phyloP scores from a whole-genome alignment of 1,139 yeast genomes.

The Candida tropicalis region DNA sequence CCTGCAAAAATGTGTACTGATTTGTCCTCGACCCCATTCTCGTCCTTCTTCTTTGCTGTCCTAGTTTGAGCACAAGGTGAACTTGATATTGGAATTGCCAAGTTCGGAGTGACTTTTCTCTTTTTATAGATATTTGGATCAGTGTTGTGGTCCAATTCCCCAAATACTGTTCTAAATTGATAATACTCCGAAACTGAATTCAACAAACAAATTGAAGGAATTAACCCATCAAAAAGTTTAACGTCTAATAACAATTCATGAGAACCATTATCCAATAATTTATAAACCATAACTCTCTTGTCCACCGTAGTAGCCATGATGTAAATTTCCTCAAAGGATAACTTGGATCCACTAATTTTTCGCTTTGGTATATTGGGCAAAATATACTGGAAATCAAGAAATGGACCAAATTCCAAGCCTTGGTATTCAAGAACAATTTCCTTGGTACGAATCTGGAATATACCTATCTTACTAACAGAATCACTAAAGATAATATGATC shows the following conservation, averaged over 20 bases:
- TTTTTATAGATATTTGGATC: conserved; percentile 6
- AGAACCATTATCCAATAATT: conserved; percentile 25
- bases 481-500: conserved; percentile 31
- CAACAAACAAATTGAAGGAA: conserved; percentile 16
- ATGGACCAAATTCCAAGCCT: conserved; percentile 32
- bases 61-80: too few relatives aligned
- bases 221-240: conserved; percentile 15
- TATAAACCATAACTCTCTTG: conserved; percentile 26
- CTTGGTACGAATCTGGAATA: conserved; percentile 25
- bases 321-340: conserved; percentile 24
- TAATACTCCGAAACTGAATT: not conserved
- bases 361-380: conserved; percentile 10
- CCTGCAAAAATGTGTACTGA: too few relatives aligned
- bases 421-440: conserved; percentile 24
- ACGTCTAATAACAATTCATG: conserved; percentile 17
- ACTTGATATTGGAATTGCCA: conserved; percentile 2
- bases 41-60: too few relatives aligned
- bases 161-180: conserved; percentile 6
- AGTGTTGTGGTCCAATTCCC: conserved; percentile 1
- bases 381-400: conserved; percentile 16
- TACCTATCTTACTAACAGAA: conserved; percentile 35
- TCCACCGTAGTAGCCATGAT: conserved; percentile 28
- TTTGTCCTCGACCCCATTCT: too few relatives aligned
- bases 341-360: conserved; percentile 6
- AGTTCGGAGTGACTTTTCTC: conserved; percentile 7